Evolutionary conservation across 2,329 filamentous ascomycete species (phyloP).

Genomic region (Colletotrichum caudatum): DNA sequence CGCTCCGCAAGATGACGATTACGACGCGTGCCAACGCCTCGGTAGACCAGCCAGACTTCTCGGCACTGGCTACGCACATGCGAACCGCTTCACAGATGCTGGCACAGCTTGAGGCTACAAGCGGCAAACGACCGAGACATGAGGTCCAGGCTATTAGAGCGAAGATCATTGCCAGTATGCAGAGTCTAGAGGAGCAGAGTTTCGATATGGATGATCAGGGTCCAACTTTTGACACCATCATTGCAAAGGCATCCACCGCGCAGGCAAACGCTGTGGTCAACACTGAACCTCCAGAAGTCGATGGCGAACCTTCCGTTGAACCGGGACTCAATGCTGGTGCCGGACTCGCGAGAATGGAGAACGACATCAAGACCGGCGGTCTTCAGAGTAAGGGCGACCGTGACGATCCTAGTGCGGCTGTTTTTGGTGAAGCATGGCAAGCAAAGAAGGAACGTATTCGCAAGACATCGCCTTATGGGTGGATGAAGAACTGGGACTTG

Average conservation of each 20-base stretch:
- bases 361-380: slow-evolving; percentile 87
- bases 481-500: slow-evolving; percentile 92
- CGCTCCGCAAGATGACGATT: slow-evolving; percentile 71
- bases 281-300: slow-evolving; percentile 61
- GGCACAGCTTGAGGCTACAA: slow-evolving; percentile 83
- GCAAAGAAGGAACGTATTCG: slow-evolving; percentile 86
- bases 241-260: slow-evolving; percentile 75
- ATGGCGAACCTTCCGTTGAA: slow-evolving; percentile 66
- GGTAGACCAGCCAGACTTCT: slow-evolving; percentile 81
- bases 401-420: slow-evolving; percentile 86
- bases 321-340: slow-evolving; percentile 74
- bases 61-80: slow-evolving; percentile 87
- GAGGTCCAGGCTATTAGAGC: slow-evolving; percentile 87
- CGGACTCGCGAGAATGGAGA: slow-evolving; percentile 87
- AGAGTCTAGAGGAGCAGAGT: slow-evolving; percentile 86
- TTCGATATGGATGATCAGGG: slow-evolving; percentile 79
- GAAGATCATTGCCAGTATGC: slow-evolving; percentile 92
- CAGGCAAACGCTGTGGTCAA: slow-evolving; percentile 59
- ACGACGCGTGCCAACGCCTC: slow-evolving; percentile 66
- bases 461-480: slow-evolving; percentile 85
- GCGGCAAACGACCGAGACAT: slow-evolving; percentile 81
- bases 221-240: slow-evolving; percentile 85
- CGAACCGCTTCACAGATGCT: slow-evolving; percentile 89
- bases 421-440: slow-evolving; percentile 89
- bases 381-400: slow-evolving; percentile 84